Evolutionary conservation across 352 stramenopile species (phyloP).

Genomic region (Thalassiosira sp.): DNA sequence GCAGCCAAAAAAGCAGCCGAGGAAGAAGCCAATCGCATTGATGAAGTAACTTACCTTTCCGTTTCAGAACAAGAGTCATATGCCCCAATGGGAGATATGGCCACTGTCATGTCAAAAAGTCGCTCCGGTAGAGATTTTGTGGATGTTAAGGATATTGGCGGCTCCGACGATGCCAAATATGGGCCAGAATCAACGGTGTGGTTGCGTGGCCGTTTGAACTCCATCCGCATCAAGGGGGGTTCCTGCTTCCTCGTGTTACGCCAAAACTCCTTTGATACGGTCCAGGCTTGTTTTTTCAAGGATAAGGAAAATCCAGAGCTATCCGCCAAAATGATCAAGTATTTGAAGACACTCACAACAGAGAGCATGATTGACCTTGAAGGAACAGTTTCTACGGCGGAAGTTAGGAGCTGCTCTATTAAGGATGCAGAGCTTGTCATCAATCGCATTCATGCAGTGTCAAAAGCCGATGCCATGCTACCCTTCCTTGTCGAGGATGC

Average conservation of each 20-base stretch:
- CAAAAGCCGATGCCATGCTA: conserved; percentile 89
- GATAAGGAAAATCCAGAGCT: conserved; percentile 86
- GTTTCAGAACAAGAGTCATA: conserved; percentile 76
- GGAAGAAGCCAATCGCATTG: conserved; percentile 64
- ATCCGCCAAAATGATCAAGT: conserved; percentile 96
- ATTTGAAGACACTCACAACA: conserved; percentile 90
- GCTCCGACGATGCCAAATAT: conserved; percentile 85
- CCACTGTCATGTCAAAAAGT: conserved; percentile 68
- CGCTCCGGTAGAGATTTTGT: conserved; percentile 65
- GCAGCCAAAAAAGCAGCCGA: conserved; percentile 65
- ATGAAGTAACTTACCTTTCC: conserved; percentile 72
- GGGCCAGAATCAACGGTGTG: conserved; percentile 85
- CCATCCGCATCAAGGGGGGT: conserved; percentile 86
- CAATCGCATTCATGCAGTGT: conserved; percentile 93
- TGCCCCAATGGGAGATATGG: conserved; percentile 70
- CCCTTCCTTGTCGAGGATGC: conserved; percentile 95
- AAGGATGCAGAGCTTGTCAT: conserved; percentile 93
- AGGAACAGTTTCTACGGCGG: conserved; percentile 86
- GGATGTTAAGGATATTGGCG: conserved; percentile 67
- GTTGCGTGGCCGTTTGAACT: conserved; percentile 94
- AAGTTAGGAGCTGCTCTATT: conserved; percentile 93
- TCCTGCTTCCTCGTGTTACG: conserved; percentile 95
- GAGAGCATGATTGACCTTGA: conserved; percentile 97
- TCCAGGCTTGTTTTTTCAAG: conserved; percentile 91
- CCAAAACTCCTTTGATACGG: conserved; percentile 91